Evolutionary conservation across 1,284 basidiomycete genomes (phyloP).

Genomic region (Leccinum solheimii): DNA sequence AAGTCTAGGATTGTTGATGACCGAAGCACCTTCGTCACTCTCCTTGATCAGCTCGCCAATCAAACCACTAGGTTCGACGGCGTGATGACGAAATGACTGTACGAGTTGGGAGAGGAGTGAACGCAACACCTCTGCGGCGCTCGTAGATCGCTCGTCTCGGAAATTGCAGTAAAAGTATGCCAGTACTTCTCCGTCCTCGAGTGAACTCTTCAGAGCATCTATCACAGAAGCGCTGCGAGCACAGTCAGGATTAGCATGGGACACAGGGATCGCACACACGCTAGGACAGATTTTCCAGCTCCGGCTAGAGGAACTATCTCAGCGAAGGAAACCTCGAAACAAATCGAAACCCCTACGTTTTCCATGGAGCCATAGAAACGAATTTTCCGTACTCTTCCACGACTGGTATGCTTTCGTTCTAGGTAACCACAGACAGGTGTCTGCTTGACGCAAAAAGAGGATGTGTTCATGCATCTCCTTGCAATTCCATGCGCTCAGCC

Average conservation of each 20-base stretch:
- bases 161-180: slow-evolving; percentile 16
- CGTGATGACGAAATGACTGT: background rate
- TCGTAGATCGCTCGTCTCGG: slow-evolving; percentile 9
- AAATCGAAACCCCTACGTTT: slow-evolving; percentile 2
- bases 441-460: slow-evolving; percentile 5
- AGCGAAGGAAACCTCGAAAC: background rate
- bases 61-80: background rate
- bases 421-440: slow-evolving; percentile 17
- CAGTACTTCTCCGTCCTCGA: background rate
- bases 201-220: slow-evolving; percentile 1
- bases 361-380: slow-evolving; percentile 21
- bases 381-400: slow-evolving; percentile 10
- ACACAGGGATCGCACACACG: slow-evolving; percentile 8
- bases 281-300: slow-evolving; percentile 22
- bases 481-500: slow-evolving; percentile 8
- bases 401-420: slow-evolving; percentile 1
- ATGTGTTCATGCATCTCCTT: slow-evolving; percentile 5
- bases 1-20: background rate
- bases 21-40: background rate
- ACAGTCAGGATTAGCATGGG: background rate
- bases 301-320: background rate
- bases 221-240: slow-evolving; percentile 13
- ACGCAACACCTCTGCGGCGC: slow-evolving; percentile 9
- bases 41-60: background rate
- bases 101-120: slow-evolving; percentile 10